Percentiles rank a stretch among this genome's conserved stretches.
Evolutionary conservation across 306 rosid genomes (phyloP).

Genomic region (Begonia masoniana): DNA sequence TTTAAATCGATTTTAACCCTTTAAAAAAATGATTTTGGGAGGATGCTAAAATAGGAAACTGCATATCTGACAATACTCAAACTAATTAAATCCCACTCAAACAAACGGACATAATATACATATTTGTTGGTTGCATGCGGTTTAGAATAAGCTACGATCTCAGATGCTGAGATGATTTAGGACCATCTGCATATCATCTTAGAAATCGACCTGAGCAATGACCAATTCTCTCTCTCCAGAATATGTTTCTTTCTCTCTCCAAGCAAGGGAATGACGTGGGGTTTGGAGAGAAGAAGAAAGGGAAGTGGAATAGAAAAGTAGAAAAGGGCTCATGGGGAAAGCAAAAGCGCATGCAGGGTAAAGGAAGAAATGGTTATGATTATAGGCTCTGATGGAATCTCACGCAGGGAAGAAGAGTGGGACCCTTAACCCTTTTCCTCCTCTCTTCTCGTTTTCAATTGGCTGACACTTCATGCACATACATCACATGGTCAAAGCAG

Average conservation of each 20-base stretch:
- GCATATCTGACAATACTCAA: too few relatives aligned
- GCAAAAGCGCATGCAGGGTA: neutral
- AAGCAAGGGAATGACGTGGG: too few relatives aligned
- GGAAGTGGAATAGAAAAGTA: neutral
- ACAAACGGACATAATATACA: too few relatives aligned
- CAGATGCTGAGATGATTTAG: neutral
- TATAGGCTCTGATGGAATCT: neutral
- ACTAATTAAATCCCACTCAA: too few relatives aligned
- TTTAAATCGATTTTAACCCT: too few relatives aligned
- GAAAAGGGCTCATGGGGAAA: conserved; percentile 1
- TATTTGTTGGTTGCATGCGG: too few relatives aligned
- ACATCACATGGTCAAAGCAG: conserved; percentile 66
- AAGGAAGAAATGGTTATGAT: neutral
- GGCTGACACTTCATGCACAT: conserved; percentile 34
- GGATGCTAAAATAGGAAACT: too few relatives aligned
- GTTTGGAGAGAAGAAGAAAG: neutral
- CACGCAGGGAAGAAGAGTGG: neutral
- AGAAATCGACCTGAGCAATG: neutral
- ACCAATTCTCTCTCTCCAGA: conserved; percentile 24
- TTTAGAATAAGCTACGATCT: too few relatives aligned
- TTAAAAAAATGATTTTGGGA: too few relatives aligned
- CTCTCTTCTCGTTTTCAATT: too few relatives aligned
- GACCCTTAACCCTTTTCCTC: neutral
- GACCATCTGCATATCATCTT: neutral
- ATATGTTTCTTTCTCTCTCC: too few relatives aligned